These are phyloP conservation scores for Arthrinium puccinioides DNA, from an alignment of 2,329 filamentous ascomycete species.

Conservation along the genomic window DNA sequence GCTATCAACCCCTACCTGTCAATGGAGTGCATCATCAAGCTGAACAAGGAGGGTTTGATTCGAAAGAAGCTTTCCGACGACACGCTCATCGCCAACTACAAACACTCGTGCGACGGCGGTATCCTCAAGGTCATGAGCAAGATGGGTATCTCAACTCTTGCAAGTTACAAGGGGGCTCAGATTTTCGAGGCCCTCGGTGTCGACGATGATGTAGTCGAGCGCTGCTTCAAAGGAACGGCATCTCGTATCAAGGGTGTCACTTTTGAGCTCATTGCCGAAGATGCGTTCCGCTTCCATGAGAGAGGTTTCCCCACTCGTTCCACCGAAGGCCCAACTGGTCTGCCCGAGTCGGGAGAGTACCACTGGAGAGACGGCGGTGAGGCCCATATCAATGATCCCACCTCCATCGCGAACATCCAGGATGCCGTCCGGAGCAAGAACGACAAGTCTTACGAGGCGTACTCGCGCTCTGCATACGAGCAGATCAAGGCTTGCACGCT, in stretches of 20 bases:
- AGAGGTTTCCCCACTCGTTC: conserved; percentile 79
- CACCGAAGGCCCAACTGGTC: conserved; percentile 69
- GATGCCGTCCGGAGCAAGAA: conserved; percentile 96
- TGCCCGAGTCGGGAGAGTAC: conserved; percentile 91
- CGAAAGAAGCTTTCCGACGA: conserved; percentile 81
- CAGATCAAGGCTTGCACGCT: conserved; percentile 95
- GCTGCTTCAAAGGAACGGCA: conserved; percentile 90
- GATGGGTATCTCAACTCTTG: conserved; percentile 96
- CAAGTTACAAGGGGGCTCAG: conserved; percentile 95
- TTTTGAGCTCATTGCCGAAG: conserved; percentile 87
- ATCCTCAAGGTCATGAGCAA: conserved; percentile 99
- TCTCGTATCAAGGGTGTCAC: conserved; percentile 92
- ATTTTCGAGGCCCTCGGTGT: conserved; percentile 95
- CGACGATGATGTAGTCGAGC: conserved; percentile 84
- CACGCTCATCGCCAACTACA: conserved; percentile 88
- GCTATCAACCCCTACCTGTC: conserved; percentile 92
- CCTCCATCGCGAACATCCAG: conserved; percentile 92
- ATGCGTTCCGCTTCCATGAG: conserved; percentile 92
- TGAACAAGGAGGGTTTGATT: conserved; percentile 87
- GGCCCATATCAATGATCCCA: conserved; percentile 89
- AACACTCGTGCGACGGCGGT: conserved; percentile 91
- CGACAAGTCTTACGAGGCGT: conserved; percentile 96
- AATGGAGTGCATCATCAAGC: conserved; percentile 94
- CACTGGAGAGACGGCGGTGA: conserved; percentile 97
- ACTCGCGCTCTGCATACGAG: conserved; percentile 88